These are phyloP conservation scores for Pestalotiopsis sp. DNA, from an alignment of 2,329 filamentous ascomycete genomes.

Conservation along the genomic window DNA sequence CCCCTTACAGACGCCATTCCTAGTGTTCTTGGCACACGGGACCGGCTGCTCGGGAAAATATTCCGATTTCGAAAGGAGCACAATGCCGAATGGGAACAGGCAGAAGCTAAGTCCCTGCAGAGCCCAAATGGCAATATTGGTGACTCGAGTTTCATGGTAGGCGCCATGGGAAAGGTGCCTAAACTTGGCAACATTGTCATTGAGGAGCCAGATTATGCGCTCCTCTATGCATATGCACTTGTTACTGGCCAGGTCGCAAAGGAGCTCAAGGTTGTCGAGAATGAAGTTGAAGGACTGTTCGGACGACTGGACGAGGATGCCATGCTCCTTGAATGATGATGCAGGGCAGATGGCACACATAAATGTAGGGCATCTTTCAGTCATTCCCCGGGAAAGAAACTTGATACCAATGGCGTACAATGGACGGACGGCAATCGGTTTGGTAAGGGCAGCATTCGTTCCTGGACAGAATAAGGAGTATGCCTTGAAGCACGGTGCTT, in stretches of 20 bases:
- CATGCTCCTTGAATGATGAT: slow-evolving; percentile 53
- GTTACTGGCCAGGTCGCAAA: slow-evolving; percentile 69
- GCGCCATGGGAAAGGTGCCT: slow-evolving; percentile 24
- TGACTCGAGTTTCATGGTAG: slow-evolving; percentile 17
- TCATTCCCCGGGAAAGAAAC: neutral
- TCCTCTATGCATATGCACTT: slow-evolving; percentile 87
- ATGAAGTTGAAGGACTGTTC: slow-evolving; percentile 65
- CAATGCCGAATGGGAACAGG: slow-evolving; percentile 20
- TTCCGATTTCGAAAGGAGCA: slow-evolving; percentile 82
- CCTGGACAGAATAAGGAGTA: neutral
- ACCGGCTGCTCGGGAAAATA: slow-evolving; percentile 83
- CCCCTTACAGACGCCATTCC: slow-evolving; percentile 88
- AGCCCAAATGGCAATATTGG: slow-evolving; percentile 19
- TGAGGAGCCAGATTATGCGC: slow-evolving; percentile 81
- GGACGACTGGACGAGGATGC: slow-evolving; percentile 64
- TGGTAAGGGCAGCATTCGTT: neutral
- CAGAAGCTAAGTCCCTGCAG: neutral
- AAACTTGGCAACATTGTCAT: slow-evolving; percentile 41
- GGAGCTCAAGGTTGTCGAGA: slow-evolving; percentile 62
- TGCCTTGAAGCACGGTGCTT: neutral
- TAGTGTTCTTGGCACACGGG: slow-evolving; percentile 77
- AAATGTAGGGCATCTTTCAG: neutral
- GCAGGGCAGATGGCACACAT: neutral
- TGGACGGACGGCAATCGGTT: neutral
- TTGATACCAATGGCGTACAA: neutral